These are phyloP conservation scores for Geosmithia putterillii DNA, from an alignment of 2,329 filamentous ascomycete species.

Conservation along the genomic window DNA sequence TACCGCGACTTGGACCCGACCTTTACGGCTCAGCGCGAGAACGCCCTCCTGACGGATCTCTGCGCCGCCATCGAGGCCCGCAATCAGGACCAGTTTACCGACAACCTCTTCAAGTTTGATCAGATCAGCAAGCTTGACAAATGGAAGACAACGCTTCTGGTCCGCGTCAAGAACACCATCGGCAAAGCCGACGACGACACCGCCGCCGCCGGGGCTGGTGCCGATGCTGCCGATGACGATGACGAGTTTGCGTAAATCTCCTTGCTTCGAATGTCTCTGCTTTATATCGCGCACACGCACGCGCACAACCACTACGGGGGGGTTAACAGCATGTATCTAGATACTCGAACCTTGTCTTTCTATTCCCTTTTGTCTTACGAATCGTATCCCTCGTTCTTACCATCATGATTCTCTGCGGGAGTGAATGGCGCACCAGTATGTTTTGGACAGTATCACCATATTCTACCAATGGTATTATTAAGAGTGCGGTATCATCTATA, in stretches of 20 bases:
- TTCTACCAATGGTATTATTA: no score
- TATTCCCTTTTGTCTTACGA: no score
- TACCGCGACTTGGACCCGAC: conserved; percentile 71
- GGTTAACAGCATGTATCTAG: no score
- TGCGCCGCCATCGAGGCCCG: conserved; percentile 61
- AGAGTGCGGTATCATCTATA: no score
- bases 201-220: conserved; percentile 13
- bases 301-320: no score
- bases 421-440: no score
- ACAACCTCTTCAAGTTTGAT: conserved; percentile 81
- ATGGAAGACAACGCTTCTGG: conserved; percentile 85
- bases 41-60: conserved; percentile 69
- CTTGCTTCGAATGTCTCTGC: no score
- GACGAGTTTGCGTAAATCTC: conserved; percentile 1
- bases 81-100: conserved; percentile 72
- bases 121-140: conserved; percentile 89
- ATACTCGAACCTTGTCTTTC: no score
- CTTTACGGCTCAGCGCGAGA: conserved; percentile 68
- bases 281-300: no score
- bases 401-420: no score
- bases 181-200: conserved; percentile 40
- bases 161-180: conserved; percentile 75
- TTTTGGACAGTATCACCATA: no score
- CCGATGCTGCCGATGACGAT: neutral
- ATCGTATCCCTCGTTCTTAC: no score